phyloP scores from a whole-genome alignment of 768 basidiomycete species.

The Tulasnella sp. region DNA sequence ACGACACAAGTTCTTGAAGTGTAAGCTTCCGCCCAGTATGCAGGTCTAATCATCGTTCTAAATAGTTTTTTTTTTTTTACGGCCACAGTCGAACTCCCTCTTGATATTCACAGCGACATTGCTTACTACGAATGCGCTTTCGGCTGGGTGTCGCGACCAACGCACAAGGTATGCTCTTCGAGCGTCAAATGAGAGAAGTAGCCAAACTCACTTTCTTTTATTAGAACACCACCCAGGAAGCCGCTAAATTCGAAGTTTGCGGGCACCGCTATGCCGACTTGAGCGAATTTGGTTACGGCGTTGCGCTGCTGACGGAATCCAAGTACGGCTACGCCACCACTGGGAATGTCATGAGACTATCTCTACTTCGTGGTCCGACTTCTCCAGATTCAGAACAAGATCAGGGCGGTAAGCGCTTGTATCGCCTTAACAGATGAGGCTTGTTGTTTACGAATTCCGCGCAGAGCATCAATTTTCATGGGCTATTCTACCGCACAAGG shows the following conservation, averaged over 20 bases:
- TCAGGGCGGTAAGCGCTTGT: constrained; percentile 59
- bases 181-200: too few species aligned
- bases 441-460: constrained; percentile 40
- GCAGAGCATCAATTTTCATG: constrained; percentile 84
- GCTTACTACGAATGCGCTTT: constrained; percentile 97
- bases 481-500: constrained; percentile 86
- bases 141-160: constrained; percentile 85
- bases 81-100: constrained; percentile 77
- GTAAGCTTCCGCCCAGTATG: constrained; percentile 49
- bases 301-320: constrained; percentile 91
- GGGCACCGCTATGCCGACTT: constrained; percentile 93
- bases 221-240: constrained; percentile 48
- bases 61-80: neutral
- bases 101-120: constrained; percentile 77
- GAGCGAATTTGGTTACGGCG: constrained; percentile 94
- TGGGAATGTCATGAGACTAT: constrained; percentile 85
- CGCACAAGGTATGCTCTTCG: constrained; percentile 77
- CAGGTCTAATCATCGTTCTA: neutral
- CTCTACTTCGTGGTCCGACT: constrained; percentile 87
- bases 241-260: constrained; percentile 96
- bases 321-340: constrained; percentile 91
- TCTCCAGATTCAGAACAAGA: constrained; percentile 91
- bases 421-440: neutral
- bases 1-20: constrained; percentile 88
- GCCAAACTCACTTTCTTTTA: neutral